A percentile compares a stretch with the other conserved stretches of the same genome.
These are phyloP conservation scores for Gyromitra esculenta DNA, from an alignment of 2,329 filamentous ascomycete species.

Conservation along the genomic window DNA sequence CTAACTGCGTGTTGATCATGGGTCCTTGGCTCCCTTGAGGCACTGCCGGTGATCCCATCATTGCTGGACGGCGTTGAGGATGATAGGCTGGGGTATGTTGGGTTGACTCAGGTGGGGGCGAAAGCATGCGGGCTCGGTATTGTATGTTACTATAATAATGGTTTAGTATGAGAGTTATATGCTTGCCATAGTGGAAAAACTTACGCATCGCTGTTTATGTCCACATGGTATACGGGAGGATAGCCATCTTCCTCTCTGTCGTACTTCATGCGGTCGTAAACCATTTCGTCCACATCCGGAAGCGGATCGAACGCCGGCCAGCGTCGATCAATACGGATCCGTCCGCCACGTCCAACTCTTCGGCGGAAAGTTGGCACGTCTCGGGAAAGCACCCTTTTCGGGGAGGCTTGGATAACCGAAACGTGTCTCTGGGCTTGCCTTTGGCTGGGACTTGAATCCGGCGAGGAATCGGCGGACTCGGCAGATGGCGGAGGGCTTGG, in stretches of 20 bases:
- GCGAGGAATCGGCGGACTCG: conserved; percentile 46
- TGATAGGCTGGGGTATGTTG: conserved; percentile 30
- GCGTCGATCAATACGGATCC: conserved; percentile 87
- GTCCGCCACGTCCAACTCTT: conserved; percentile 82
- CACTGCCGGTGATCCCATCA: conserved; percentile 41
- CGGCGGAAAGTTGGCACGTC: conserved; percentile 76
- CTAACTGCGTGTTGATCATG: conserved; percentile 23
- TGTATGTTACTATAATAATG: conserved; percentile 49
- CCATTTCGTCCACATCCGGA: conserved; percentile 63
- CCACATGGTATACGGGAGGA: conserved; percentile 76
- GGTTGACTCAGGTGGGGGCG: conserved; percentile 51
- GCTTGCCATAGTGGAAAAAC: neutral
- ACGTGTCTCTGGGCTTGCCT: conserved; percentile 58
- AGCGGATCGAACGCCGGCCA: conserved; percentile 69
- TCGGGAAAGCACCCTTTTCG: conserved; percentile 57
- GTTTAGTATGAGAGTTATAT: conserved; percentile 12
- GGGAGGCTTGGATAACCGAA: conserved; percentile 59
- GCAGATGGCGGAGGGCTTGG: conserved; percentile 54
- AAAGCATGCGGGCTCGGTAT: conserved; percentile 54
- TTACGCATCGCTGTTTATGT: conserved; percentile 66
- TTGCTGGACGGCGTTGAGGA: conserved; percentile 40
- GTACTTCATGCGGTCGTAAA: conserved; percentile 81
- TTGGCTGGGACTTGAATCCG: conserved; percentile 70
- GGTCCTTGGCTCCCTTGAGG: conserved; percentile 31
- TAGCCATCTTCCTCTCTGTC: conserved; percentile 86